A percentile compares a stretch with the other conserved stretches of the same genome.
These are phyloP conservation scores for Phytophthora pistaciae DNA, from an alignment of 352 stramenopile species.

Conservation along the genomic window DNA sequence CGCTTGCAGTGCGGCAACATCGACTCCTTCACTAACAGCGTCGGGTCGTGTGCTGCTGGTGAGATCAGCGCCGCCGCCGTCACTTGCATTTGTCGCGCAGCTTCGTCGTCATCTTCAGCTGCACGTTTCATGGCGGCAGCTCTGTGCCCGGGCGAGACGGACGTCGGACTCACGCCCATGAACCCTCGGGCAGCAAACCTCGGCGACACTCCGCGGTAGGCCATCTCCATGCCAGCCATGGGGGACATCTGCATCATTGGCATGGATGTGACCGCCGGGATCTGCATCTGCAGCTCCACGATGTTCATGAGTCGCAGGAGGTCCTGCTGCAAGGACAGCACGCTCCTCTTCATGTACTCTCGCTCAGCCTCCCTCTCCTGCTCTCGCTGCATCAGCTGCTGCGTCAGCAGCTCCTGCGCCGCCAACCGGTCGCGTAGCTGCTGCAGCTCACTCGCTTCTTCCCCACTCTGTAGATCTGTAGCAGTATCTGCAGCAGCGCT, in stretches of 20 bases:
- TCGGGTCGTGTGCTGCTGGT: conserved; percentile 24
- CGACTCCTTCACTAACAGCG: conserved; percentile 36
- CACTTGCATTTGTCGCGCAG: not conserved
- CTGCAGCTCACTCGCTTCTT: conserved; percentile 17
- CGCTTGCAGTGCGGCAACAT: conserved; percentile 74
- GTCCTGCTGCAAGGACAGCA: conserved; percentile 77
- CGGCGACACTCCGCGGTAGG: conserved; percentile 23
- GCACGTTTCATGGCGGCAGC: conserved; percentile 15
- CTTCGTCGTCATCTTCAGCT: conserved; percentile 1
- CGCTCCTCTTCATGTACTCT: conserved; percentile 67
- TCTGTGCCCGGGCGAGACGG: conserved; percentile 4
- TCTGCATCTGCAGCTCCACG: conserved; percentile 82
- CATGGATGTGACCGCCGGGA: conserved; percentile 45
- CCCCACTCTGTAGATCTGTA: not conserved
- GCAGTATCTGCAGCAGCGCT: not conserved
- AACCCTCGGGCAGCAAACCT: conserved; percentile 9
- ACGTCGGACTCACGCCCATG: conserved; percentile 1
- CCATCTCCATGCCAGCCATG: conserved; percentile 18
- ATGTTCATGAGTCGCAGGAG: conserved; percentile 82
- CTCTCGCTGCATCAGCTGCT: conserved; percentile 49
- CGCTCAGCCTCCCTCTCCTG: conserved; percentile 42
- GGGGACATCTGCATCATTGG: conserved; percentile 36
- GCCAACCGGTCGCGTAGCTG: conserved; percentile 34
- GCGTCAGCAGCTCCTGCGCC: conserved; percentile 38
- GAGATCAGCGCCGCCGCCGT: conserved; percentile 40